Evolutionary conservation across 176 grass and related monocot genomes (phyloP), one percentile per base, ranked within the genome.

Genomic region (Aegilops sharonensis): DNA sequence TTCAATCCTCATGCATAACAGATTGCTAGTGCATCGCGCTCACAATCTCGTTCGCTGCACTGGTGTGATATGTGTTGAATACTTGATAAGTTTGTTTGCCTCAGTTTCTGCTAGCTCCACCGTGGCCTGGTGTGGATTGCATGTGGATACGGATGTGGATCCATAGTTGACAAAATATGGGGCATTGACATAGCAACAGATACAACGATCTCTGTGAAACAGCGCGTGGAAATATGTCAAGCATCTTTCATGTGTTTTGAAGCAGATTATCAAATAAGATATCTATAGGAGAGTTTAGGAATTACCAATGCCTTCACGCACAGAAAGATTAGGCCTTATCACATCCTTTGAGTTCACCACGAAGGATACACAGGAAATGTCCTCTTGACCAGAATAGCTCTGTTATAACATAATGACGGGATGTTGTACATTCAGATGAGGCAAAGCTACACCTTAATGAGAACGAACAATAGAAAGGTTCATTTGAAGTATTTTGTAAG

Each of bases 311-410:
- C 93, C 91, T 89, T 98, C 96, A 32, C 93, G 86, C 20, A 95
- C 91, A 71, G 90, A 95, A 39, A 98, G 86, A 95, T 98, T 95
- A 78, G 95, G 90, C 70, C 95, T 93, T 54, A 95, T 95, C 30
- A 98, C 90, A 92, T 98, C 95, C 45, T 84, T 94, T 37, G 95
- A 92, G 77, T 95, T 95, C 64, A 98, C 90, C 90, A 98, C 89
- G 83, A 98, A 92, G 76, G 14, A 15, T 50, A 98, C 91, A 14
- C 95, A 95, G 88, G 89, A 94, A 37, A 98, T 86, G 69, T 95
- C 90, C 83, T 98, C 93, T 85, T 95, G 90, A 87, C 90, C 90
- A 86, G 88, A 85, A 86, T 98, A 98, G 90, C 93, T 83, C 95
- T 98, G 86, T 74, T 75, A 78, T 48, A 65, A 61, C 6, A 56